Conservation (phyloP, 371 early-diverging fungal genomes). For the Lichtheimia corymbifera region DNA sequence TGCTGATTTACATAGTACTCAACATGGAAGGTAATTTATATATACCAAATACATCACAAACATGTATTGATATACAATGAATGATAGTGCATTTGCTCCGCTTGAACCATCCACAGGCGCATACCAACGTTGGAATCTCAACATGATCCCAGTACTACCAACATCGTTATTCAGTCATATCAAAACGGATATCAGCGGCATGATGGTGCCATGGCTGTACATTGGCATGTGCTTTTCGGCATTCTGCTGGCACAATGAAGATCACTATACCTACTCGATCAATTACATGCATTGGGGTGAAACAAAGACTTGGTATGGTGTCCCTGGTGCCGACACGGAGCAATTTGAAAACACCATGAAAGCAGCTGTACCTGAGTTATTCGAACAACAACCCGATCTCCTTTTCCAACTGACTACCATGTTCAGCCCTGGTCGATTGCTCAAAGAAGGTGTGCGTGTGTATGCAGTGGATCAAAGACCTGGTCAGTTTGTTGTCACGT, state of each 20-base stretch:
- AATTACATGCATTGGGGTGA: slow-evolving; percentile 97
- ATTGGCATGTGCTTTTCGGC: slow-evolving; percentile 96
- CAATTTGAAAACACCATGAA: slow-evolving; percentile 87
- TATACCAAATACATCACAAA: background rate
- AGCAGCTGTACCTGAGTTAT: slow-evolving; percentile 83
- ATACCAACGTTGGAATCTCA: slow-evolving; percentile 78
- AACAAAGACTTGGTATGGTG: slow-evolving; percentile 97
- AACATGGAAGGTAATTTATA: slow-evolving; percentile 77
- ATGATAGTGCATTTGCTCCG: slow-evolving; percentile 17
- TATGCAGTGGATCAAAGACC: slow-evolving; percentile 87
- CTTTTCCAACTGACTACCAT: slow-evolving; percentile 92
- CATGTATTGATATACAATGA: background rate
- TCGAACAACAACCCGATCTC: slow-evolving; percentile 89
- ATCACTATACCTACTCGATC: slow-evolving; percentile 94
- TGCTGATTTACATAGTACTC: slow-evolving; percentile 90
- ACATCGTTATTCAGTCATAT: slow-evolving; percentile 88
- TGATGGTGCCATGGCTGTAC: slow-evolving; percentile 97
- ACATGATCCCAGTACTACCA: slow-evolving; percentile 78
- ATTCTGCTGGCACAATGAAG: slow-evolving; percentile 98
- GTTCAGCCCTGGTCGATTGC: slow-evolving; percentile 80
- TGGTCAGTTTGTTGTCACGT: slow-evolving; percentile 94
- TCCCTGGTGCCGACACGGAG: slow-evolving; percentile 83
- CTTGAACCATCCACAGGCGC: slow-evolving; percentile 15
- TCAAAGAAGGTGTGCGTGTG: slow-evolving; percentile 76
- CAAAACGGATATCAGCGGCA: slow-evolving; percentile 88